Evolutionary conservation across 2,329 filamentous ascomycete species (phyloP).

Genomic region (Clonostachys sp.): DNA sequence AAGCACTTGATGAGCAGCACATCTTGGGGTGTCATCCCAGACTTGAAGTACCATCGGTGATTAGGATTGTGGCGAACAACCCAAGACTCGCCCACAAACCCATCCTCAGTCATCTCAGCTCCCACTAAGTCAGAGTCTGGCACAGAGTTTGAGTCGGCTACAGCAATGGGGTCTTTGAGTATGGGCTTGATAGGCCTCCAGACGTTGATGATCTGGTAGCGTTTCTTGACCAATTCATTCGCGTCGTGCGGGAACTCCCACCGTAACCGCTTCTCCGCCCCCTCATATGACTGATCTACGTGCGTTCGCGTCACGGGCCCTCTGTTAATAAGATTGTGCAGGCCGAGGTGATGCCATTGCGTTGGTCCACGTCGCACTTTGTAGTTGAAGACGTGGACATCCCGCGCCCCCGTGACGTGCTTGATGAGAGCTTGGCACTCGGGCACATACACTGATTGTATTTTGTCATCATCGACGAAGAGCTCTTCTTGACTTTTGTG

Average conservation of each 20-base stretch:
- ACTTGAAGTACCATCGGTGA: slow-evolving; percentile 50
- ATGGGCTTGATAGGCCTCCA: slow-evolving; percentile 48
- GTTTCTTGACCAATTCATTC: slow-evolving; percentile 32
- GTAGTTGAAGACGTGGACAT: slow-evolving; percentile 59
- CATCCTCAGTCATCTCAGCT: slow-evolving; percentile 43
- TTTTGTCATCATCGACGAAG: slow-evolving; percentile 50
- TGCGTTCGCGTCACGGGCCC: slow-evolving; percentile 39
- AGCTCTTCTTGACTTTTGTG: slow-evolving; percentile 24
- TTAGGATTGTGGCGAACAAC: slow-evolving; percentile 28
- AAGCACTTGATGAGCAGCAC: slow-evolving; percentile 58
- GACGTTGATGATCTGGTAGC: slow-evolving; percentile 51
- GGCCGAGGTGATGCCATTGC: slow-evolving; percentile 64
- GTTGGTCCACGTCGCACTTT: slow-evolving; percentile 39
- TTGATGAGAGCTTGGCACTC: slow-evolving; percentile 67
- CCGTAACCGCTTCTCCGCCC: slow-evolving; percentile 33
- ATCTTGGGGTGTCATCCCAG: slow-evolving; percentile 44
- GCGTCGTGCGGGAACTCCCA: slow-evolving; percentile 35
- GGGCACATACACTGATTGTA: slow-evolving; percentile 65
- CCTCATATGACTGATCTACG: slow-evolving; percentile 51
- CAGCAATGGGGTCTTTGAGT: slow-evolving; percentile 45
- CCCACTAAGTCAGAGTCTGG: slow-evolving; percentile 43
- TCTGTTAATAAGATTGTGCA: slow-evolving; percentile 38
- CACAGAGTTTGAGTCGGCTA: slow-evolving; percentile 46
- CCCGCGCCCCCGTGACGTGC: slow-evolving; percentile 48
- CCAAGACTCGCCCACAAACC: slow-evolving; percentile 44